Percentiles rank a stretch among this genome's conserved stretches.
These are phyloP conservation scores for Luvunga scandens DNA, from an alignment of 345 rosid species.

Conservation along the genomic window DNA sequence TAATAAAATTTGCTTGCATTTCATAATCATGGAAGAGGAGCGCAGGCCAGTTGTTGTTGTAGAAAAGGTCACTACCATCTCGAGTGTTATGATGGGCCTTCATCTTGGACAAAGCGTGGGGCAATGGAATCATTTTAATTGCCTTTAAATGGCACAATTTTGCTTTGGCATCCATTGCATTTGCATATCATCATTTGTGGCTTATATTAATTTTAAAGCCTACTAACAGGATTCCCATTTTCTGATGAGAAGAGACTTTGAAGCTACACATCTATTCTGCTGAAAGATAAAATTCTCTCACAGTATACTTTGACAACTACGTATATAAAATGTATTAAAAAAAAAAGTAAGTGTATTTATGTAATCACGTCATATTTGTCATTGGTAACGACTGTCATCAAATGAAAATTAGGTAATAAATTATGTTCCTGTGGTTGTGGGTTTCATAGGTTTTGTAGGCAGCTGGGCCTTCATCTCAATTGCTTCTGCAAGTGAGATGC, in stretches of 20 bases:
- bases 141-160: not conserved
- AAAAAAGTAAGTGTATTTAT: too few species aligned
- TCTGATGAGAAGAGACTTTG: slow-evolving; percentile 3
- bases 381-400: too few species aligned
- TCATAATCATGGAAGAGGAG: not conserved
- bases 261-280: not conserved
- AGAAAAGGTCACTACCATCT: not conserved
- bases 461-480: too few species aligned
- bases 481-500: too few species aligned
- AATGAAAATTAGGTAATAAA: too few species aligned
- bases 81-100: not conserved
- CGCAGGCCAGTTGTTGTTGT: not conserved
- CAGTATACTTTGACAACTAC: too few species aligned
- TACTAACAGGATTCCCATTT: not conserved
- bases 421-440: too few species aligned
- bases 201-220: not conserved
- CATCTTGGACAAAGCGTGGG: not conserved
- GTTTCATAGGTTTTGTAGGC: too few species aligned
- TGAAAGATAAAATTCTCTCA: not conserved
- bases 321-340: too few species aligned
- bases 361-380: too few species aligned
- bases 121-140: not conserved
- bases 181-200: not conserved
- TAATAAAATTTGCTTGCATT: not conserved
- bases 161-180: not conserved